Evolutionary conservation across 768 basidiomycete species (phyloP), one percentile per base, ranked within the genome.

Genomic region (Mycena amicta): DNA sequence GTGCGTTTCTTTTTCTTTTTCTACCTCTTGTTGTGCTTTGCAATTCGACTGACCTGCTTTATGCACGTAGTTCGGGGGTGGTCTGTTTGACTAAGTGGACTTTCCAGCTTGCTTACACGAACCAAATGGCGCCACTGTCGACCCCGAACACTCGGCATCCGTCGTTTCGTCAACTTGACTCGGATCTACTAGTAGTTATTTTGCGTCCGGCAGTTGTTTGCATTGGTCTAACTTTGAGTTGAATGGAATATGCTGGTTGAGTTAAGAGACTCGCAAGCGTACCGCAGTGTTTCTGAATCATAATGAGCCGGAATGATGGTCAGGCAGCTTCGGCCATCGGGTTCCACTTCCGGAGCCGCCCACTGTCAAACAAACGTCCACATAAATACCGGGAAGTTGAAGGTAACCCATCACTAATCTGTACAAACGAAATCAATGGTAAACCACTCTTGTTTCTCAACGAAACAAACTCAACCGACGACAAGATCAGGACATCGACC

Each of bases 401-500:
- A n/a, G n/a, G n/a, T n/a, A 37, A 37, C 8, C 33, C 8, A 37
- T 8, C 33, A 8, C 18, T 8, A 37, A 37, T 37, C 33, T 37
- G 41, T 6, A 43, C 6, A 43, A 43, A 12, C 20, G 8, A n/a
- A 8, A 37, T 20, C 41, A 43, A 43, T 43, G 41, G 41, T 43
- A 43, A 6, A 43, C 12, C 41, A 8, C 33, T 8, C 8, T 12
- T 12, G 11, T 20, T 20, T 43, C 20, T 20, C 6, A 43, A 6
- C 41, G 41, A 12, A 12, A 22, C 41, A 8, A 22, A 6, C 41
- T 43, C 11, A 22, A 12, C 41, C 20, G 6, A 43, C 41, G 20
- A 6, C 11, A 12, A 6, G 6, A n/a, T 12, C 41, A 16, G 27
- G 47, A 23, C 47, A 29, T 12, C 74, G 71, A 53, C 71, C 57